phyloP scores from a whole-genome alignment of 768 basidiomycete genomes.

The Psilocybe cubensis region DNA sequence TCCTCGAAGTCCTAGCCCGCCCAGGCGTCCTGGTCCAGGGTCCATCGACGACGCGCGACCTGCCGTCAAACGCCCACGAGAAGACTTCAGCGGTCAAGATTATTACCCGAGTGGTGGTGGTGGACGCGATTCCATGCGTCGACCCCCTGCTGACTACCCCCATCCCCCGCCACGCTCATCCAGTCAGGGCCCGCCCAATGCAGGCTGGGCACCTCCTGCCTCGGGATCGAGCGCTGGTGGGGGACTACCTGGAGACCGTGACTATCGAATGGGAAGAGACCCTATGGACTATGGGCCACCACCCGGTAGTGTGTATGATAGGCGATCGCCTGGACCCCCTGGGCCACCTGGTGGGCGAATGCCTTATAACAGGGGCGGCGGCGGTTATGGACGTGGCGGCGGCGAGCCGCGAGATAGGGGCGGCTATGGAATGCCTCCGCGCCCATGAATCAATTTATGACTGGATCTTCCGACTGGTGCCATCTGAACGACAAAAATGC shows the following conservation, averaged over 20 bases:
- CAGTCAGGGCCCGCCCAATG: constrained; percentile 21
- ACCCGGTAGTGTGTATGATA: constrained; percentile 31
- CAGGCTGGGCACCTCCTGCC: constrained; percentile 22
- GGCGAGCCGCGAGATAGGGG: constrained; percentile 13
- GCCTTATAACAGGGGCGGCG: constrained; percentile 22
- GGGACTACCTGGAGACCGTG: constrained; percentile 35
- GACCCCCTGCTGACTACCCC: constrained; percentile 26
- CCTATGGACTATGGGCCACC: constrained; percentile 27
- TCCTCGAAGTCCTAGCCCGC: constrained; percentile 48
- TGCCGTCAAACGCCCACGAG: constrained; percentile 47
- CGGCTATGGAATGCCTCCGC: constrained; percentile 15
- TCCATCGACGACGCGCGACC: constrained; percentile 44
- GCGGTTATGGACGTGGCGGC: constrained; percentile 24
- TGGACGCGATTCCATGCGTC: constrained; percentile 20
- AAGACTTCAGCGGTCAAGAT: constrained; percentile 41
- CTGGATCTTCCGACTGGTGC: too few relatives aligned
- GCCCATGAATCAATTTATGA: constrained; percentile 2
- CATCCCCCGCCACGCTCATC: constrained; percentile 21
- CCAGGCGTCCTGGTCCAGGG: constrained; percentile 33
- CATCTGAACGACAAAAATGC: background rate
- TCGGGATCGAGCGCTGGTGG: constrained; percentile 14
- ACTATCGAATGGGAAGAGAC: constrained; percentile 32
- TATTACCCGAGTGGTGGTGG: constrained; percentile 36
- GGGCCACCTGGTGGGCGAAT: constrained; percentile 23
- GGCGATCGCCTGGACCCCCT: constrained; percentile 36